Conservation (phyloP, 176 grass and related monocot species). For the Oryza meyeriana region DNA sequence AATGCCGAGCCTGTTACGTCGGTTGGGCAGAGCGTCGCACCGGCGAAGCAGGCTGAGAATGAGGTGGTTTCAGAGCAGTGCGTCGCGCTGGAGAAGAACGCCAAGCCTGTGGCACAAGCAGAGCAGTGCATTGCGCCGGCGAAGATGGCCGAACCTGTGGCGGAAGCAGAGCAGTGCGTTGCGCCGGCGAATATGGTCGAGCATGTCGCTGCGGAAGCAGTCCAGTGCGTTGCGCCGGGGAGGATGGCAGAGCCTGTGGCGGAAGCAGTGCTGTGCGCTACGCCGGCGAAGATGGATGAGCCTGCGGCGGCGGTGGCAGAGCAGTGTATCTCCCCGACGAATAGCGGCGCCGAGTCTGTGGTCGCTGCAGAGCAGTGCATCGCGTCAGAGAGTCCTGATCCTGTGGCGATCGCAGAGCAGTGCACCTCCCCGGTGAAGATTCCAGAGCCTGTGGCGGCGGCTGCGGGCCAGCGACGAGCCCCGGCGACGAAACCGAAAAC, state of each 20-base stretch:
- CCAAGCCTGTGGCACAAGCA: not conserved
- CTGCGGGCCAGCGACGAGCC: not conserved
- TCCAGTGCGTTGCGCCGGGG: not conserved
- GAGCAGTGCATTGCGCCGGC: not conserved
- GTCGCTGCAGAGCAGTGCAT: not conserved
- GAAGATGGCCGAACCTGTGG: not conserved
- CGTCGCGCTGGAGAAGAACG: not conserved
- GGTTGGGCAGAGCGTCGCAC: not conserved
- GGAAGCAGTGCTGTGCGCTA: not conserved
- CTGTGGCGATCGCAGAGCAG: not conserved
- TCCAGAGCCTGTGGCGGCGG: not conserved
- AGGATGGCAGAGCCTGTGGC: not conserved
- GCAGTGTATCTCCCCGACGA: too few species aligned
- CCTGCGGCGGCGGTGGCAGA: not conserved
- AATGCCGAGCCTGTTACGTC: not conserved
- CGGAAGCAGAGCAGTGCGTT: not conserved
- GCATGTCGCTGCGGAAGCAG: not conserved
- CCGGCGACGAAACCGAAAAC: not conserved
- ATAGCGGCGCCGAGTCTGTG: not conserved
- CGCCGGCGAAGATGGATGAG: not conserved
- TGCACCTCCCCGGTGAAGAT: not conserved
- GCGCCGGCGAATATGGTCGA: not conserved
- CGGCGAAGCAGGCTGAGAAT: not conserved
- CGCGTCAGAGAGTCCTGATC: not conserved
- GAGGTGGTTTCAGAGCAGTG: not conserved